These are phyloP conservation scores for Chalciporus piperatus DNA, from an alignment of 768 basidiomycete species.

Conservation along the genomic window DNA sequence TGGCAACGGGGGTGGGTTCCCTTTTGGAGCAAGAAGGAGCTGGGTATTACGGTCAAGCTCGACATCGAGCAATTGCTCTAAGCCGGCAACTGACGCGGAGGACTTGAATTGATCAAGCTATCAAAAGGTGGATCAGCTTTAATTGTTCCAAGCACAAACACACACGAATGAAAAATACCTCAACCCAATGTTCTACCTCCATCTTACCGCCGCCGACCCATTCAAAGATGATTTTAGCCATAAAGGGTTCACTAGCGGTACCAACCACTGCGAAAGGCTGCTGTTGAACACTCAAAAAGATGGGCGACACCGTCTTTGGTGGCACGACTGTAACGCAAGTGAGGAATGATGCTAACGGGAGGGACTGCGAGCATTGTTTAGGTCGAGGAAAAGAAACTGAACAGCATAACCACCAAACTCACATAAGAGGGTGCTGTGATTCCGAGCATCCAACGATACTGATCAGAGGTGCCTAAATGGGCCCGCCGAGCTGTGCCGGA, in stretches of 20 bases:
- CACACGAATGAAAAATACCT: slow-evolving; percentile 34
- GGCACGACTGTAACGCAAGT: slow-evolving; percentile 38
- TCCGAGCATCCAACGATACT: slow-evolving; percentile 48
- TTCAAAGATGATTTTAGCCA: slow-evolving; percentile 39
- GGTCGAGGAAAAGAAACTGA: neutral
- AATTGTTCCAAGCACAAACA: neutral
- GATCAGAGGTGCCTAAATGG: slow-evolving; percentile 24
- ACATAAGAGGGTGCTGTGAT: slow-evolving; percentile 49
- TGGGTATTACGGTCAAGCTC: slow-evolving; percentile 44
- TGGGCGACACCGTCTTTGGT: slow-evolving; percentile 29
- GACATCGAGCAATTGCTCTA: slow-evolving; percentile 49
- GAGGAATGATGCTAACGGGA: slow-evolving; percentile 32
- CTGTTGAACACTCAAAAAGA: slow-evolving; percentile 32
- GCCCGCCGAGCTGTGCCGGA: slow-evolving; percentile 32
- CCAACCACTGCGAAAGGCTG: slow-evolving; percentile 41
- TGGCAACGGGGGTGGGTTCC: slow-evolving; percentile 22
- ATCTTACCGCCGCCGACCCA: slow-evolving; percentile 44
- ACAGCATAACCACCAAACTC: slow-evolving; percentile 15
- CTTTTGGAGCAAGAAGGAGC: slow-evolving; percentile 31
- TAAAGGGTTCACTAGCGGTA: slow-evolving; percentile 44
- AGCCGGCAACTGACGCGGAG: slow-evolving; percentile 38
- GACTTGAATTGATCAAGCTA: slow-evolving; percentile 44
- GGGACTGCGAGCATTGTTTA: slow-evolving; percentile 17
- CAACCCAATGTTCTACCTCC: slow-evolving; percentile 52
- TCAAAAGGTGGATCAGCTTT: neutral